Conservation (phyloP, 306 rosid genomes). For the Casuarina glauca region DNA sequence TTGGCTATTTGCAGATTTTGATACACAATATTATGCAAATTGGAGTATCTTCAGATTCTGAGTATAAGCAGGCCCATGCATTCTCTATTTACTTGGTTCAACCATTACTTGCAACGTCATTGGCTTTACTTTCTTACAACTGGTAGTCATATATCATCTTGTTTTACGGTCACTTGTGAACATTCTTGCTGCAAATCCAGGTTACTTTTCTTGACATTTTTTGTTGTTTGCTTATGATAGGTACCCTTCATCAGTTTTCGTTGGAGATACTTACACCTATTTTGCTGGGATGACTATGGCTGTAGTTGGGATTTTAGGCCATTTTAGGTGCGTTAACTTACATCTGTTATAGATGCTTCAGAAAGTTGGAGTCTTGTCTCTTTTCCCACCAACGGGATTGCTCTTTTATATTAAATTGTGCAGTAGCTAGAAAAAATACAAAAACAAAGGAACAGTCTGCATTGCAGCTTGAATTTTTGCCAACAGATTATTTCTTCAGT, state of each 20-base stretch:
- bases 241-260: conserved; percentile 96
- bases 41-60: conserved; percentile 69
- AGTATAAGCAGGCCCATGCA: conserved; percentile 81
- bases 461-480: no score
- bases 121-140: conserved; percentile 71
- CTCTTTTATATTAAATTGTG: not conserved
- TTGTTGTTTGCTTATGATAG: conserved; percentile 43
- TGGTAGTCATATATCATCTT: conserved; percentile 42
- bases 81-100: conserved; percentile 81
- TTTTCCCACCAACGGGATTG: not conserved
- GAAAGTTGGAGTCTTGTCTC: not conserved
- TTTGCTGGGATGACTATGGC: conserved; percentile 99
- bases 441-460: not conserved
- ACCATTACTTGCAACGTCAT: conserved; percentile 79
- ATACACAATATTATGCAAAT: conserved; percentile 84
- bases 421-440: not conserved
- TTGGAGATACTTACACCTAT: conserved; percentile 95
- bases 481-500: not conserved
- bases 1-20: conserved; percentile 58
- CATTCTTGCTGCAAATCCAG: conserved; percentile 18
- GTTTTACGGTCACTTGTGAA: conserved; percentile 4
- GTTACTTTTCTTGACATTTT: conserved; percentile 21
- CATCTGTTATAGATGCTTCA: not conserved
- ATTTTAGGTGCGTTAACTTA: conserved; percentile 64
- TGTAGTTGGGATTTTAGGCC: conserved; percentile 91